Conservation (phyloP, 371 early-diverging fungal genomes). For the Lichtheimia ramosa region DNA sequence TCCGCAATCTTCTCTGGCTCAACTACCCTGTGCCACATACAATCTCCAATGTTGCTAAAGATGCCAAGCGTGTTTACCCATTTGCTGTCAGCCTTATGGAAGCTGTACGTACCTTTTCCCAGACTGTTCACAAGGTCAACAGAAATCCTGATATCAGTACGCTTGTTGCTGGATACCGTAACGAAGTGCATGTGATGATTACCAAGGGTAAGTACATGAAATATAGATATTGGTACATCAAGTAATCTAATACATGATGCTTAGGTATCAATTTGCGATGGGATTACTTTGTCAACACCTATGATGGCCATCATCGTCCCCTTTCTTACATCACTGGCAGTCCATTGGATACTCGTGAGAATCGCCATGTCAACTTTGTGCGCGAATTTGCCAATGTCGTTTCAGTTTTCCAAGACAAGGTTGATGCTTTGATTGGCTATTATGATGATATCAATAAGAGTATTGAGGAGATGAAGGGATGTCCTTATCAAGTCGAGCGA, state of each 20-base stretch:
- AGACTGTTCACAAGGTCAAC: slow-evolving; percentile 79
- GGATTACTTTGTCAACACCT: slow-evolving; percentile 94
- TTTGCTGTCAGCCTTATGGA: slow-evolving; percentile 96
- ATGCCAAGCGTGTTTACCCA: slow-evolving; percentile 96
- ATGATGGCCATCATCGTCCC: slow-evolving; percentile 59
- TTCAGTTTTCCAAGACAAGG: slow-evolving; percentile 94
- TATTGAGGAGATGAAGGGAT: slow-evolving; percentile 82
- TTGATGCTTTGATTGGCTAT: slow-evolving; percentile 77
- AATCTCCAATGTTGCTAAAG: slow-evolving; percentile 92
- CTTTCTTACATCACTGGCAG: slow-evolving; percentile 50
- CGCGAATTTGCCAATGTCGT: slow-evolving; percentile 91
- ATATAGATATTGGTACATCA: background rate
- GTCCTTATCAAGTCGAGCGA: slow-evolving; percentile 69
- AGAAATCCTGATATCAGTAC: slow-evolving; percentile 75
- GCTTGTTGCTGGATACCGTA: slow-evolving; percentile 88
- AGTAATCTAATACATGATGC: background rate
- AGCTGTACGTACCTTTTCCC: slow-evolving; percentile 90
- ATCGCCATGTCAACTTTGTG: slow-evolving; percentile 91
- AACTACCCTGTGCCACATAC: slow-evolving; percentile 92
- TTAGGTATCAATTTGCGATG: slow-evolving; percentile 78
- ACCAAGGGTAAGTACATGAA: slow-evolving; percentile 63
- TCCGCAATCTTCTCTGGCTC: slow-evolving; percentile 91
- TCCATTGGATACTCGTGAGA: slow-evolving; percentile 69
- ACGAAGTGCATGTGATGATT: slow-evolving; percentile 90
- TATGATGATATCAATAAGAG: slow-evolving; percentile 79